Evolutionary conservation across 768 basidiomycete genomes (phyloP).

Genomic region (Kondoa malvinella): DNA sequence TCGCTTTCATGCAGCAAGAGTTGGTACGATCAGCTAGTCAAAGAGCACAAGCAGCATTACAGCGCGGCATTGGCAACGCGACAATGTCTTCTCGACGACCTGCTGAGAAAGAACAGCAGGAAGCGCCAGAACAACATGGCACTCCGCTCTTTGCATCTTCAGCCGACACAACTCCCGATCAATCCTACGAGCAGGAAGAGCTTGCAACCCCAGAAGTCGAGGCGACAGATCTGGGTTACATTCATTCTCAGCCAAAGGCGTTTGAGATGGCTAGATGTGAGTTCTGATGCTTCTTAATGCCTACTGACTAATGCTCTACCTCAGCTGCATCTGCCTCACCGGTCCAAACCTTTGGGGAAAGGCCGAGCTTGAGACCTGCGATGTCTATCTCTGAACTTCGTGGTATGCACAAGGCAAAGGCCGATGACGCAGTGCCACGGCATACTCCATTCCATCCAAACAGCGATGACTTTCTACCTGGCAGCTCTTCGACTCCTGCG

Average conservation of each 20-base stretch:
- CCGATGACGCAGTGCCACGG: not conserved
- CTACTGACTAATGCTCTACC: not conserved
- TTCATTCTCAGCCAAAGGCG: not conserved
- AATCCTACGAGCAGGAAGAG: not conserved
- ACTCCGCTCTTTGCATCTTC: too few species aligned
- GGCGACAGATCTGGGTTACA: not conserved
- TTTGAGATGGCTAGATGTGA: not conserved
- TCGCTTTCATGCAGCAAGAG: slow-evolving; percentile 6
- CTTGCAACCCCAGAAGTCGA: not conserved
- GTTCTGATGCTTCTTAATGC: not conserved
- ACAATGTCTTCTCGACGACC: not conserved
- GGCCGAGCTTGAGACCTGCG: not conserved
- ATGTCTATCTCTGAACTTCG: not conserved
- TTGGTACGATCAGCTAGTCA: not conserved
- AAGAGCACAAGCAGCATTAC: not conserved
- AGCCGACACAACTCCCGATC: too few species aligned
- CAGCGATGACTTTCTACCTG: not conserved
- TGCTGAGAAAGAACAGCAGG: too few species aligned
- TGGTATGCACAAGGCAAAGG: not conserved
- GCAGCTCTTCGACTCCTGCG: too few species aligned
- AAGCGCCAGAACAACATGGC: too few species aligned
- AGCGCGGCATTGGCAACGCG: not conserved
- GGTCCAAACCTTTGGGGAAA: not conserved
- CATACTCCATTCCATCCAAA: not conserved
- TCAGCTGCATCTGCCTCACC: not conserved